Evolutionary conservation across 176 grass and related monocot genomes (phyloP).

Genomic region (Chrysopogon serrulatus): DNA sequence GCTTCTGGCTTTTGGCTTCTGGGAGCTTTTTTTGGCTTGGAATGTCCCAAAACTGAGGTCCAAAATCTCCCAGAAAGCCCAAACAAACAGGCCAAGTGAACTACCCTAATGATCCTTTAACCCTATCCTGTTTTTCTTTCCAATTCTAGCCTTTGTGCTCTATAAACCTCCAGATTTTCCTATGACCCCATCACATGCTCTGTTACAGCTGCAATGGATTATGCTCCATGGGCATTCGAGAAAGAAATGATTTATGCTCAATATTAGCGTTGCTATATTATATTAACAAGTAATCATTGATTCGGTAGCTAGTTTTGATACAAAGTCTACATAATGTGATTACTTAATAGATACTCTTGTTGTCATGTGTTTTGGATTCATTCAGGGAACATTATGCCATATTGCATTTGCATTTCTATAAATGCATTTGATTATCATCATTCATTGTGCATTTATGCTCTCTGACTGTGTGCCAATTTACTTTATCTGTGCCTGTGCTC

Average conservation of each 20-base stretch:
- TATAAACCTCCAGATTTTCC: background rate
- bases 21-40: no score
- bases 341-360: background rate
- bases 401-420: background rate
- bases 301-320: background rate
- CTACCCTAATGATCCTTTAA: background rate
- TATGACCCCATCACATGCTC: background rate
- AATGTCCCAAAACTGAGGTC: no score
- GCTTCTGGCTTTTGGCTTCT: no score
- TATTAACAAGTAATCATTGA: background rate
- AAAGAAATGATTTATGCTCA: background rate
- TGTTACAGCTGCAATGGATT: background rate
- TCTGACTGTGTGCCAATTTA: background rate
- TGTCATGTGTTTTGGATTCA: background rate
- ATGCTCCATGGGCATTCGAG: background rate
- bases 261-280: background rate
- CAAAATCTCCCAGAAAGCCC: no score
- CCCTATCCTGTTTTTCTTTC: background rate
- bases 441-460: background rate
- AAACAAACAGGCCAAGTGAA: no score
- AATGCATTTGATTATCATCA: background rate
- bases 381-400: background rate
- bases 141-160: background rate
- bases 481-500: background rate
- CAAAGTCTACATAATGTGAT: background rate